Evolutionary conservation across 2,329 filamentous ascomycete species (phyloP).

Genomic region (Aspergillus calidoustus): DNA sequence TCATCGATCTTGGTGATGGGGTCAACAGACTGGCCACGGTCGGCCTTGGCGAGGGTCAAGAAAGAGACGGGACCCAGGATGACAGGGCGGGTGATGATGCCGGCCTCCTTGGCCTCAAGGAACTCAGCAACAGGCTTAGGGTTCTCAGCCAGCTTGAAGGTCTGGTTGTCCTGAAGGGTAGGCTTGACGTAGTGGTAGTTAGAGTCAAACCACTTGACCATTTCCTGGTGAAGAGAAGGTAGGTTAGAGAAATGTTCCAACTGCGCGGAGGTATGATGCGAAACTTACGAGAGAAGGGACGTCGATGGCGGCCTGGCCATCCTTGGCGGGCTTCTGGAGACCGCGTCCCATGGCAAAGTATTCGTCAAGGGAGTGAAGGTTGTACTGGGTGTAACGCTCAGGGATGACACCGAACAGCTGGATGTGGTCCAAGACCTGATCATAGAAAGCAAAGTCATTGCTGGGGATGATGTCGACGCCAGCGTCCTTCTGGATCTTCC

Average conservation of each 20-base stretch:
- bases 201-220: conserved; percentile 99
- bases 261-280: background rate
- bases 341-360: conserved; percentile 99
- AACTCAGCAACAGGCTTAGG: conserved; percentile 96
- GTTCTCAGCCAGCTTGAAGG: conserved; percentile 82
- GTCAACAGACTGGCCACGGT: conserved; percentile 89
- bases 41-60: conserved; percentile 96
- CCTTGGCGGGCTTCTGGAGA: conserved; percentile 79
- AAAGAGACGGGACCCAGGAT: conserved; percentile 96
- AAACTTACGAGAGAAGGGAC: conserved; percentile 75
- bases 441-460: conserved; percentile 99
- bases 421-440: conserved; percentile 97
- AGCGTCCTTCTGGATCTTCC: conserved; percentile 99
- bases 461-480: conserved; percentile 97
- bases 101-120: conserved; percentile 96
- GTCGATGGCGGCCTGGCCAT: conserved; percentile 65
- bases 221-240: conserved; percentile 63
- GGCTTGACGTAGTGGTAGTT: conserved; percentile 99
- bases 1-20: conserved; percentile 93
- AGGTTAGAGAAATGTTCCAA: background rate
- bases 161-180: conserved; percentile 94
- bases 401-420: conserved; percentile 94
- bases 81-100: conserved; percentile 90
- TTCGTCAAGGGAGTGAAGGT: conserved; percentile 86
- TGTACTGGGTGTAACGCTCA: conserved; percentile 89